Evolutionary conservation across 2,329 filamentous ascomycete genomes (phyloP).

Genomic region (Gnomoniopsis smithogilvyi): DNA sequence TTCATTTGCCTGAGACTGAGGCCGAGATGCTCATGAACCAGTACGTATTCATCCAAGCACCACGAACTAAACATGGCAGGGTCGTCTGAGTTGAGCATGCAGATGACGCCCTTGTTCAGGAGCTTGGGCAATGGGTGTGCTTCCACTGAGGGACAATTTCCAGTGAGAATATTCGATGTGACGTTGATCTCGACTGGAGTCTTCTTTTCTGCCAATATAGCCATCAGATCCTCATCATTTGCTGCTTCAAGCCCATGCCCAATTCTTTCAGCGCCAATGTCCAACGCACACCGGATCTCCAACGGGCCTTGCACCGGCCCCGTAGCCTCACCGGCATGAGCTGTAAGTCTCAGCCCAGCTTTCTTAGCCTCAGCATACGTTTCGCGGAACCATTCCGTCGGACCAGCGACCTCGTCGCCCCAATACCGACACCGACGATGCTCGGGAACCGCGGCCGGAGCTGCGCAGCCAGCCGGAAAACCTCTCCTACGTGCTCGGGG

Average conservation of each 20-base stretch:
- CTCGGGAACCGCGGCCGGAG: constrained; percentile 11
- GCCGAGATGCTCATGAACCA: constrained; percentile 12
- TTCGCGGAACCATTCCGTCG: constrained; percentile 14
- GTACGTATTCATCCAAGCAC: constrained; percentile 19
- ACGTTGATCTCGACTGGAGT: constrained; percentile 19
- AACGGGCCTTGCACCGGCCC: constrained; percentile 14
- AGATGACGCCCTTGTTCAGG: constrained; percentile 7
- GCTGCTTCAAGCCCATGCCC: constrained; percentile 18
- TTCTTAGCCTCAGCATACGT: constrained; percentile 12
- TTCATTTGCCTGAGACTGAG: constrained; percentile 10
- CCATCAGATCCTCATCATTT: constrained; percentile 15
- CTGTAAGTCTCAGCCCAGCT: constrained; percentile 18
- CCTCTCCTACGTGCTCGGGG: constrained; percentile 4
- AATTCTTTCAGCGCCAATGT: constrained; percentile 17
- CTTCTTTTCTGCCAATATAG: not conserved
- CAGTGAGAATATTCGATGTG: constrained; percentile 18
- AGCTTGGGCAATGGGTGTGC: constrained; percentile 15
- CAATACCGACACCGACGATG: constrained; percentile 19
- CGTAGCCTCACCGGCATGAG: constrained; percentile 19
- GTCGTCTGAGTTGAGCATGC: constrained; percentile 16
- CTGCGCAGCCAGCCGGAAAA: constrained; percentile 15
- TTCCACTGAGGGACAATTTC: constrained; percentile 11
- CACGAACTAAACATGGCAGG: constrained; percentile 19
- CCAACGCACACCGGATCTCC: constrained; percentile 17
- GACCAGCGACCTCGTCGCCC: constrained; percentile 17